Conservation (phyloP, 352 stramenopile genomes). For the Phytophthora nicotianae region DNA sequence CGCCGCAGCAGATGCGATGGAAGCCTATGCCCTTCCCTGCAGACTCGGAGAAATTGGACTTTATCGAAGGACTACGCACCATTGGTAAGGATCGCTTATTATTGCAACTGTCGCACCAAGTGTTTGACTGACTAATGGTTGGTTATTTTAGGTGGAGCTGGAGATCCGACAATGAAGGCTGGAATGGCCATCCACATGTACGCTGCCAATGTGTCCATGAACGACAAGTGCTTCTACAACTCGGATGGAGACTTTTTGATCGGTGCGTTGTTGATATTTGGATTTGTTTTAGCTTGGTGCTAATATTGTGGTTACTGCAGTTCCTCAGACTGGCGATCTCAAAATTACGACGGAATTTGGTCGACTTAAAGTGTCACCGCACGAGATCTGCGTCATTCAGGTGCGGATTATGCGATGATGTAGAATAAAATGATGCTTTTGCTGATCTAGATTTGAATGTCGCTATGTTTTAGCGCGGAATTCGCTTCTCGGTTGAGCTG, state of each 20-base stretch:
- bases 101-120: background rate
- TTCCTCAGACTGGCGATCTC: conserved; percentile 92
- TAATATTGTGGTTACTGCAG: conserved; percentile 24
- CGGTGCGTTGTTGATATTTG: conserved; percentile 29
- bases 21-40: conserved; percentile 79
- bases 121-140: background rate
- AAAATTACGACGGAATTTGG: conserved; percentile 95
- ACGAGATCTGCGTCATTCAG: conserved; percentile 96
- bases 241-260: conserved; percentile 97
- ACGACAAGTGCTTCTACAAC: conserved; percentile 93
- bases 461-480: conserved; percentile 64
- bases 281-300: background rate
- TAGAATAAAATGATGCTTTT: background rate
- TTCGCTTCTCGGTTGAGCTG: conserved; percentile 93
- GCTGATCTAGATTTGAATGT: background rate
- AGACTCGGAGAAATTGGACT: conserved; percentile 70
- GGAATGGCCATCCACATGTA: conserved; percentile 96
- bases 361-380: conserved; percentile 80
- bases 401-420: conserved; percentile 13
- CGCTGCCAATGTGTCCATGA: conserved; percentile 90
- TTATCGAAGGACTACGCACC: conserved; percentile 89
- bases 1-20: conserved; percentile 94
- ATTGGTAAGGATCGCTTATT: conserved; percentile 45
- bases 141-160: conserved; percentile 58
- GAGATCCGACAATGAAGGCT: conserved; percentile 89